These are phyloP conservation scores for Calonectria montana DNA, from an alignment of 2,329 filamentous ascomycete species.

Conservation along the genomic window DNA sequence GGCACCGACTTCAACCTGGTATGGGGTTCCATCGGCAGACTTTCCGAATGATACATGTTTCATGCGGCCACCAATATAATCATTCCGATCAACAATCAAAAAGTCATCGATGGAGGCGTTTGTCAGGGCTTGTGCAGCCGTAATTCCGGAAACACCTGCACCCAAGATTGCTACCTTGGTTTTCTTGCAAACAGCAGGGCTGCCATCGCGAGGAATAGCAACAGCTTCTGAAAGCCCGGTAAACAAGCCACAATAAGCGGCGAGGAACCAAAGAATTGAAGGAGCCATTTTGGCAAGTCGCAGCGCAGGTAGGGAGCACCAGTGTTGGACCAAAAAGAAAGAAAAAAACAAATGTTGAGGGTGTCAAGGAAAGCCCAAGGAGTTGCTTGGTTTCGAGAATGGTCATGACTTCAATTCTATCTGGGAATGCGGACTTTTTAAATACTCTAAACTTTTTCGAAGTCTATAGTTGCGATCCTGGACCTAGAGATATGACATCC, in stretches of 20 bases:
- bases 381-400: background rate
- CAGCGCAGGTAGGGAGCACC: background rate
- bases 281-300: background rate
- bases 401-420: background rate
- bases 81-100: conserved; percentile 72
- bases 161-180: conserved; percentile 55
- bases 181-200: conserved; percentile 37
- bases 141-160: conserved; percentile 72
- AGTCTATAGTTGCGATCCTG: background rate
- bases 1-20: conserved; percentile 72
- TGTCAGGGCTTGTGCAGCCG: conserved; percentile 71
- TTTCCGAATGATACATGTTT: conserved; percentile 67
- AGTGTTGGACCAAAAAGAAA: background rate
- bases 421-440: background rate
- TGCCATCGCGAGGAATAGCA: background rate
- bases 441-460: background rate
- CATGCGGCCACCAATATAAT: conserved; percentile 71
- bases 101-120: conserved; percentile 73
- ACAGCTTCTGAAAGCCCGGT: background rate
- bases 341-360: background rate
- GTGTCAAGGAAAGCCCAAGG: background rate
- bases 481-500: background rate
- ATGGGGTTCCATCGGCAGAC: conserved; percentile 60
- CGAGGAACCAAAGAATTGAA: background rate
- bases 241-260: background rate